Conservation (phyloP, 371 early-diverging fungal genomes). For the Mortierella sp. region DNA sequence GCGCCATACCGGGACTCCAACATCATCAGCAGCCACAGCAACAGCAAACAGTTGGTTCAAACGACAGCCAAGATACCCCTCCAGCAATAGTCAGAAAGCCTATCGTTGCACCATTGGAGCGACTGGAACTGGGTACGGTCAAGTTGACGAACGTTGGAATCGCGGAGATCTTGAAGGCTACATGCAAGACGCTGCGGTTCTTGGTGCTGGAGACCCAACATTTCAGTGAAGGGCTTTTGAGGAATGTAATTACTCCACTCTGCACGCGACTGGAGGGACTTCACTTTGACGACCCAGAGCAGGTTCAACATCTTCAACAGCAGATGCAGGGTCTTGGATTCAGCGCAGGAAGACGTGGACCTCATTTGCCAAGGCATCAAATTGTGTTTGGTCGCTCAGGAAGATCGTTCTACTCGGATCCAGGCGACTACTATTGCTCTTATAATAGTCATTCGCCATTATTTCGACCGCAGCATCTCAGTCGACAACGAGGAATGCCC, state of each 20-base stretch:
- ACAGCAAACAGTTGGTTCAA: background rate
- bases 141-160: constrained; percentile 36
- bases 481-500: background rate
- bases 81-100: constrained; percentile 10
- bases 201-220: constrained; percentile 53
- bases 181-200: constrained; percentile 39
- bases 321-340: constrained; percentile 41
- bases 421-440: constrained; percentile 11
- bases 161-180: constrained; percentile 40
- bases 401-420: constrained; percentile 29
- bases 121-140: constrained; percentile 46
- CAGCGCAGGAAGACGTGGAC: constrained; percentile 38
- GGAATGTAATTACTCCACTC: constrained; percentile 33
- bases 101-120: constrained; percentile 48
- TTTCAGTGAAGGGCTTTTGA: constrained; percentile 39
- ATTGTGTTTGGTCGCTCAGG: constrained; percentile 41
- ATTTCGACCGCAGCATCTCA: background rate
- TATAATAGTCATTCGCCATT: background rate
- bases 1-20: background rate
- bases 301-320: constrained; percentile 35
- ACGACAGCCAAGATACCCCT: background rate
- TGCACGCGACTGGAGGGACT: constrained; percentile 36
- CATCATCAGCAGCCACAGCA: background rate
- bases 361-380: constrained; percentile 22
- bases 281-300: constrained; percentile 45